Percentiles rank a stretch among this genome's conserved stretches.
Conservation (phyloP, 306 rosid species). For the Hippophae tibetana region DNA sequence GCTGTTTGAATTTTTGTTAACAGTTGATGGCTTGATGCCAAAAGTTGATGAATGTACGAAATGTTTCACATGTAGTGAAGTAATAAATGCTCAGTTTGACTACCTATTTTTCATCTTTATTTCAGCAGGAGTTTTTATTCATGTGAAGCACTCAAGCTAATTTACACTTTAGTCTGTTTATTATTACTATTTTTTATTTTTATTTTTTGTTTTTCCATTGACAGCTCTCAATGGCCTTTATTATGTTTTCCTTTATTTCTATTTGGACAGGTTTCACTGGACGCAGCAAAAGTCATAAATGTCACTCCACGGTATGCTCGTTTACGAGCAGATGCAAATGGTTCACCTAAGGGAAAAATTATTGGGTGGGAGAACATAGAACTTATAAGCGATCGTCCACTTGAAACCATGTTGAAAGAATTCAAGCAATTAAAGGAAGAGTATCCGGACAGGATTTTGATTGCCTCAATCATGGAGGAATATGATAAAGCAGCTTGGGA, state of each 20-base stretch:
- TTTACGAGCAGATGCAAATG: slow-evolving; percentile 56
- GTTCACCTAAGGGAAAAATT: slow-evolving; percentile 71
- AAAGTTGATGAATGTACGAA: too few species aligned
- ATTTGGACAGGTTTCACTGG: slow-evolving; percentile 68
- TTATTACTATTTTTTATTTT: background rate
- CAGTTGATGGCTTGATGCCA: too few species aligned
- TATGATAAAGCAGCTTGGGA: slow-evolving; percentile 88
- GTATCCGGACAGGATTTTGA: slow-evolving; percentile 82
- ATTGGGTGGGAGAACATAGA: slow-evolving; percentile 97
- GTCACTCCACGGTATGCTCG: slow-evolving; percentile 96
- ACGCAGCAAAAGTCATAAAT: slow-evolving; percentile 80
- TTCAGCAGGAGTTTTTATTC: too few species aligned
- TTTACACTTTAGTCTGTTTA: too few species aligned
- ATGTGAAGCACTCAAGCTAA: too few species aligned
- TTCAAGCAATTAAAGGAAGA: slow-evolving; percentile 75
- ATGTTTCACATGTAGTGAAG: too few species aligned
- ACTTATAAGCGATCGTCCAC: slow-evolving; percentile 84
- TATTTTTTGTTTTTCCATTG: background rate
- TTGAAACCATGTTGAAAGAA: slow-evolving; percentile 85
- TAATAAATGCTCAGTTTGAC: too few species aligned
- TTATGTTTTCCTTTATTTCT: slow-evolving; percentile 6
- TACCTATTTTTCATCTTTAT: too few species aligned
- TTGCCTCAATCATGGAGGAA: slow-evolving; percentile 98
- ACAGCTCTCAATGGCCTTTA: background rate
- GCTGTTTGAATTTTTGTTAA: too few species aligned